Percentiles rank a stretch among this genome's conserved stretches.
phyloP scores from a whole-genome alignment of 2,329 filamentous ascomycete species.

The Apiospora marii region DNA sequence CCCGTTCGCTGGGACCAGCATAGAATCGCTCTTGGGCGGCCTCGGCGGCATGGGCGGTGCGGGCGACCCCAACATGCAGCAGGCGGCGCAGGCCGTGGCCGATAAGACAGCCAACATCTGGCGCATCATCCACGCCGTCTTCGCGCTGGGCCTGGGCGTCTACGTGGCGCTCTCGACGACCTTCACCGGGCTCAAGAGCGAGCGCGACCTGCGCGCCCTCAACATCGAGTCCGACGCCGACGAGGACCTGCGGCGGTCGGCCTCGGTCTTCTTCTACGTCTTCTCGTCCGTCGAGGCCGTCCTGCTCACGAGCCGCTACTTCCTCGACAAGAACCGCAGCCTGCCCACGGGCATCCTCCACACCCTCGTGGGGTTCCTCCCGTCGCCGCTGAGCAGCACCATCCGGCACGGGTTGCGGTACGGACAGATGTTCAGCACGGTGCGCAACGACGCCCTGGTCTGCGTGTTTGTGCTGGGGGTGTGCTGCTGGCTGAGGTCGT shows the following conservation, averaged over 20 bases:
- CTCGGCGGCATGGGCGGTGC: constrained; percentile 36
- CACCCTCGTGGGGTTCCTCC: constrained; percentile 70
- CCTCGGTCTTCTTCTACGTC: constrained; percentile 72
- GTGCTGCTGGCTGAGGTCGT: constrained; percentile 54
- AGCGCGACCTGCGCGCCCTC: constrained; percentile 55
- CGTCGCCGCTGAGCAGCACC: constrained; percentile 69
- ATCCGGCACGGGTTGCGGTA: constrained; percentile 70
- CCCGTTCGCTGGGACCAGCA: constrained; percentile 43
- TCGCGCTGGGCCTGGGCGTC: constrained; percentile 73
- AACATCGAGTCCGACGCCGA: not conserved
- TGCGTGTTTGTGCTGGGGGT: constrained; percentile 78
- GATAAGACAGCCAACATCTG: constrained; percentile 62
- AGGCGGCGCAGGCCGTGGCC: constrained; percentile 38
- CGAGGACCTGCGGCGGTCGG: constrained; percentile 5
- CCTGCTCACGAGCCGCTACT: constrained; percentile 74
- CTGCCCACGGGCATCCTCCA: constrained; percentile 69
- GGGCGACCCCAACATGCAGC: constrained; percentile 43
- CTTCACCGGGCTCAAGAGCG: constrained; percentile 71
- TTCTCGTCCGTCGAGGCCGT: constrained; percentile 81
- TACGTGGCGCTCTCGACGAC: constrained; percentile 74
- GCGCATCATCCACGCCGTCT: constrained; percentile 76
- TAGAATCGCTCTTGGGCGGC: constrained; percentile 40
- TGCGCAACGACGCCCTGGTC: constrained; percentile 73
- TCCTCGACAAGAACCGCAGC: constrained; percentile 68
- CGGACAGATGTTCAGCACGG: constrained; percentile 73